Conservation (phyloP, 345 rosid genomes). For the Leavenworthia alabamica region DNA sequence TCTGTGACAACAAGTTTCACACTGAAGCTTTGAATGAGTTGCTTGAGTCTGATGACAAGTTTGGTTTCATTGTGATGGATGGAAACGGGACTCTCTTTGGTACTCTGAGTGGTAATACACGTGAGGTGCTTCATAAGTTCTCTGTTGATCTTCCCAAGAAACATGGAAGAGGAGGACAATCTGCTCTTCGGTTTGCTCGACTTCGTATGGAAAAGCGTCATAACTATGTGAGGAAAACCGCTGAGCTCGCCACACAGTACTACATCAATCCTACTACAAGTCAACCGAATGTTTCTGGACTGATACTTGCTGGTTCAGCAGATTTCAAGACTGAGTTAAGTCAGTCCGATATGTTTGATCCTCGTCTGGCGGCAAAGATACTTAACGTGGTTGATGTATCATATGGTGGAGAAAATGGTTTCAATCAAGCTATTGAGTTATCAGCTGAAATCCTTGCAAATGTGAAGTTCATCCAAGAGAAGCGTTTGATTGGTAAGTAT, state of each 20-base stretch:
- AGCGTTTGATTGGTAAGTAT: slow-evolving; percentile 33
- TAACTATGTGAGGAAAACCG: slow-evolving; percentile 38
- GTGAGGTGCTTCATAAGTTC: slow-evolving; percentile 38
- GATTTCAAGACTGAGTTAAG: slow-evolving; percentile 36
- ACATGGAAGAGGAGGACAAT: slow-evolving; percentile 45
- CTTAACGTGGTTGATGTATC: slow-evolving; percentile 31
- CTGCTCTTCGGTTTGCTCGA: slow-evolving; percentile 40
- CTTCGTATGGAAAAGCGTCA: slow-evolving; percentile 32
- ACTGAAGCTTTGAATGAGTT: slow-evolving; percentile 16
- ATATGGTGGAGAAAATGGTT: slow-evolving; percentile 13
- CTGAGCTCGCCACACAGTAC: slow-evolving; percentile 35
- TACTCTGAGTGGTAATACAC: slow-evolving; percentile 34
- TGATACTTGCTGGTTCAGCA: slow-evolving; percentile 35
- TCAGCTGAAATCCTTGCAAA: slow-evolving; percentile 31
- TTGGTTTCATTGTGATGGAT: slow-evolving; percentile 32
- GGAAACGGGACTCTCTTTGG: slow-evolving; percentile 44
- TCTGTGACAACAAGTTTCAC: slow-evolving; percentile 33
- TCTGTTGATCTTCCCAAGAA: slow-evolving; percentile 41
- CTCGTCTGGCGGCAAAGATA: slow-evolving; percentile 29
- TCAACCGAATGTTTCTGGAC: slow-evolving; percentile 22
- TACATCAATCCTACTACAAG: slow-evolving; percentile 23
- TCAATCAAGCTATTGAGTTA: slow-evolving; percentile 34
- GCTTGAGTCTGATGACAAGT: slow-evolving; percentile 23
- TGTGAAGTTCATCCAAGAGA: slow-evolving; percentile 30
- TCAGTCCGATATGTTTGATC: slow-evolving; percentile 34